A percentile compares a stretch with the other conserved stretches of the same genome.
These are phyloP conservation scores for Capronia epimyces DNA, from an alignment of 2,329 filamentous ascomycete genomes.

Conservation along the genomic window DNA sequence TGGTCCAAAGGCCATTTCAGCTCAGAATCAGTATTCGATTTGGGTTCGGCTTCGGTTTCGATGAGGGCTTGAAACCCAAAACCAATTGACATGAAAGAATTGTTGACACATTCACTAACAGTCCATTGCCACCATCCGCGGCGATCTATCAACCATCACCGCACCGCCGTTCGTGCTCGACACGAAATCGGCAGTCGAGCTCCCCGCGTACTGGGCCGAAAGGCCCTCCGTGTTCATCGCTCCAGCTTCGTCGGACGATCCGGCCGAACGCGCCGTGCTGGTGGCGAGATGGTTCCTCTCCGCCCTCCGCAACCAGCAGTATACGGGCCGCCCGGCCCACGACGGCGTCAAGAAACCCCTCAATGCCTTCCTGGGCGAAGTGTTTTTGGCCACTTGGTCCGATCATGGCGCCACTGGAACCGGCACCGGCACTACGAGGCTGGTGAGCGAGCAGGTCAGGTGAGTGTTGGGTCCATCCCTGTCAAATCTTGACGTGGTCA, in stretches of 20 bases:
- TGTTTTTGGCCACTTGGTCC: slow-evolving; percentile 25
- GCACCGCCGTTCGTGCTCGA: slow-evolving; percentile 79
- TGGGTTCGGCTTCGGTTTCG: too few species aligned
- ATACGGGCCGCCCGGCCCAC: slow-evolving; percentile 34
- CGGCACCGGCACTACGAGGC: slow-evolving; percentile 15
- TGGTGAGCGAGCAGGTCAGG: slow-evolving; percentile 29
- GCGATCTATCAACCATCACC: slow-evolving; percentile 73
- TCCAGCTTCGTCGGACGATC: slow-evolving; percentile 70
- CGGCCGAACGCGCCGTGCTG: slow-evolving; percentile 73
- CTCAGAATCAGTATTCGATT: too few species aligned
- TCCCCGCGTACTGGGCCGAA: slow-evolving; percentile 77
- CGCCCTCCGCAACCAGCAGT: slow-evolving; percentile 74
- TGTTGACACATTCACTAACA: slow-evolving; percentile 26
- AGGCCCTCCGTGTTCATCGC: slow-evolving; percentile 74
- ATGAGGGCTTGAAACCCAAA: too few species aligned
- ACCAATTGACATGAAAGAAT: too few species aligned
- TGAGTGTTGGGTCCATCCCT: neutral
- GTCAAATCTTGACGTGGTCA: neutral
- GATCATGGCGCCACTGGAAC: slow-evolving; percentile 7
- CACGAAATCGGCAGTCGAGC: slow-evolving; percentile 70
- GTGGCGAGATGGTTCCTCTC: slow-evolving; percentile 97
- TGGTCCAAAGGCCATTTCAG: too few species aligned
- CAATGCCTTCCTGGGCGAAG: slow-evolving; percentile 28
- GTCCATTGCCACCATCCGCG: slow-evolving; percentile 75
- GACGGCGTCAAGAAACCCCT: slow-evolving; percentile 28